Conservation (phyloP, 306 rosid genomes). For the Dryas octopetala region DNA sequence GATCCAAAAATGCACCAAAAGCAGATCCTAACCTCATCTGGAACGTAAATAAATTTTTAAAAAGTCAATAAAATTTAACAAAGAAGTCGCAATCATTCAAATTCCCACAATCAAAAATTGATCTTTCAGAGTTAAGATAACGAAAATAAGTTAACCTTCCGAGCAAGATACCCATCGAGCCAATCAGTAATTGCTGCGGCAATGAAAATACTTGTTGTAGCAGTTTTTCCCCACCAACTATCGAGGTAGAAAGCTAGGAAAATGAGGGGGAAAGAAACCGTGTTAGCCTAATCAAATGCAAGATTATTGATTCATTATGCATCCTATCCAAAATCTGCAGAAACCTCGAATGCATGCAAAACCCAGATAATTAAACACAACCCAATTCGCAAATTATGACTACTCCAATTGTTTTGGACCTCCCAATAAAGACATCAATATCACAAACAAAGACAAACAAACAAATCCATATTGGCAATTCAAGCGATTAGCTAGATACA, state of each 20-base stretch:
- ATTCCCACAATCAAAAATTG: conserved; percentile 1
- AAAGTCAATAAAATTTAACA: background rate
- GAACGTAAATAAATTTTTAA: conserved; percentile 15
- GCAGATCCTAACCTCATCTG: conserved; percentile 92
- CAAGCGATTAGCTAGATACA: background rate
- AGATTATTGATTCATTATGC: background rate
- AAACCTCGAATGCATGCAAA: background rate
- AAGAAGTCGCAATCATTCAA: background rate
- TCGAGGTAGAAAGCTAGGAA: conserved; percentile 75
- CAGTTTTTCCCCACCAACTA: conserved; percentile 75
- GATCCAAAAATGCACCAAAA: conserved; percentile 97
- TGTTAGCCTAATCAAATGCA: conserved; percentile 13
- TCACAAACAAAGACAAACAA: background rate
- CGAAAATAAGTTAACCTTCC: conserved; percentile 53
- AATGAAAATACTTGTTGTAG: conserved; percentile 78
- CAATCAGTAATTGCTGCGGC: conserved; percentile 90
- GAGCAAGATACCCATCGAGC: conserved; percentile 98
- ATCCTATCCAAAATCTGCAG: background rate
- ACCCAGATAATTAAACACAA: background rate
- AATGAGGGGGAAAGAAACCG: background rate
- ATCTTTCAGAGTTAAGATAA: conserved; percentile 1
- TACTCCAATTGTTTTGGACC: background rate
- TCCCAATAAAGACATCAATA: background rate
- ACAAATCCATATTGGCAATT: conserved; percentile 8
- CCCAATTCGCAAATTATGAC: background rate